Percentiles rank a stretch among this genome's conserved stretches.
Evolutionary conservation across 1,284 basidiomycete genomes (phyloP).

Genomic region (Uromyces viciae-fabae): DNA sequence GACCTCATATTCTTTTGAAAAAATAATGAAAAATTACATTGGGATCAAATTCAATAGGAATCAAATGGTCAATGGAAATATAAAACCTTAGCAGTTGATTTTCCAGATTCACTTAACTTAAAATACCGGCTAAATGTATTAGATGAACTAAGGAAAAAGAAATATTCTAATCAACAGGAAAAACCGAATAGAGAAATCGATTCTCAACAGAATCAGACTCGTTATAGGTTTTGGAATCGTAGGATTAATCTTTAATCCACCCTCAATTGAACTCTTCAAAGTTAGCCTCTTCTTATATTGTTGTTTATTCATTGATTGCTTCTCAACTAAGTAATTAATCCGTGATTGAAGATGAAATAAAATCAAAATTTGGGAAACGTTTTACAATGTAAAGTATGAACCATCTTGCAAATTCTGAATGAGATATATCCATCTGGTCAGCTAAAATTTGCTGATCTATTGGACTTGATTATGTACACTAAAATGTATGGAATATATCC

Average conservation of each 20-base stretch:
- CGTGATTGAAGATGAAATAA: background rate
- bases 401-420: no score
- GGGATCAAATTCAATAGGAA: background rate
- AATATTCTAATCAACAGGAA: background rate
- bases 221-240: slow-evolving; percentile 32
- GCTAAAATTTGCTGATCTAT: no score
- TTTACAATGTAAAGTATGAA: no score
- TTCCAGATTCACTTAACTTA: slow-evolving; percentile 17
- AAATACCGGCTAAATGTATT: slow-evolving; percentile 22
- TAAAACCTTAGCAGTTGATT: slow-evolving; percentile 25
- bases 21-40: background rate
- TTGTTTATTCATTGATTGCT: background rate
- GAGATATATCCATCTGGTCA: background rate
- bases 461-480: no score
- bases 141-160: slow-evolving; percentile 14
- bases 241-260: background rate
- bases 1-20: background rate
- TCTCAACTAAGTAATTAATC: background rate
- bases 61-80: slow-evolving; percentile 31
- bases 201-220: background rate
- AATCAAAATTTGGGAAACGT: no score
- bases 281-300: background rate
- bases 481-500: no score
- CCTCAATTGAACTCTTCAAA: background rate
- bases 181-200: background rate